Evolutionary conservation across 148 eudicot species (phyloP).

Genomic region (Fallopia convolvulus): DNA sequence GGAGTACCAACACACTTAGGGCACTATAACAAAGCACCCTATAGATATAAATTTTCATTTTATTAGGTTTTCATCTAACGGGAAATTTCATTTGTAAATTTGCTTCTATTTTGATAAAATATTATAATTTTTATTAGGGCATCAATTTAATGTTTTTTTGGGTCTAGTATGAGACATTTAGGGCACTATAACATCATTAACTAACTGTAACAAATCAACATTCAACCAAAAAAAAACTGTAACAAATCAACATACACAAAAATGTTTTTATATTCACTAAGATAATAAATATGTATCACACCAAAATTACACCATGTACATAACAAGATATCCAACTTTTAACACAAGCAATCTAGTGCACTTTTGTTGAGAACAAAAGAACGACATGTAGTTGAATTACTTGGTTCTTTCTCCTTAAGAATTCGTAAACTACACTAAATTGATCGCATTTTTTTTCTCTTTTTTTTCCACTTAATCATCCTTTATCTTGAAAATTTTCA

Average conservation of each 20-base stretch:
- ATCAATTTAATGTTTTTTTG: no score
- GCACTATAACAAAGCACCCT: no score
- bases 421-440: not conserved
- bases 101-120: no score
- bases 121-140: no score
- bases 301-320: slow-evolving; percentile 2
- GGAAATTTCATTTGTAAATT: no score
- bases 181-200: not conserved
- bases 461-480: not conserved
- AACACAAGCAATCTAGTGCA: not conserved
- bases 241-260: not conserved
- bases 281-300: not conserved
- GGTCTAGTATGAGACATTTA: no score
- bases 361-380: not conserved
- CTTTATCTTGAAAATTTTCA: not conserved
- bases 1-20: no score
- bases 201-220: not conserved
- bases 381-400: not conserved
- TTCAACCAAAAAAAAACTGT: no score
- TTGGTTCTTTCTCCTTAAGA: not conserved
- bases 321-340: not conserved
- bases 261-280: not conserved
- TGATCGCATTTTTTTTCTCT: not conserved
- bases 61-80: no score
- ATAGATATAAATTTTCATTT: no score